Base-by-base conservation (phyloP, 192 early-diverging fungal genomes). In the Backusella liffmaniae region DNA sequence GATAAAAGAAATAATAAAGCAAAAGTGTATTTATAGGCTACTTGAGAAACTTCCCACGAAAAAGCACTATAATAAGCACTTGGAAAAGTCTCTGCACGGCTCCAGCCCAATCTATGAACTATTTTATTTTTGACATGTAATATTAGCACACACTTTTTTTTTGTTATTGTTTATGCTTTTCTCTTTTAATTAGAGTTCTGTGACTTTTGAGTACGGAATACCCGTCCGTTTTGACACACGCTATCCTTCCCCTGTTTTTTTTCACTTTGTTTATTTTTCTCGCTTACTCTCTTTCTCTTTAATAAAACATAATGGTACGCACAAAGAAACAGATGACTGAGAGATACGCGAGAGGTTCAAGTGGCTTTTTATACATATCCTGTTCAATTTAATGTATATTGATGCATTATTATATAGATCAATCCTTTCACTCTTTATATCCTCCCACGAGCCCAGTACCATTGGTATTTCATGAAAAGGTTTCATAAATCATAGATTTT, bases 281-380 rank as follows among this genome's bases (percentile, higher is more conserved):
- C 49, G 3, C 16, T 51, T 5, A 16, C 15, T 56, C 53, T 29
- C 56, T 26, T 26, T 59, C 53, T 26, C 21, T 59, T 26, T 26
- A 29, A 39, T 39, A 39, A 12, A 7, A 7, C 18, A 69, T 21
- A 37, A 69, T 69, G 67, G 67, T 69, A 41, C 34, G 67, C 34
- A 69, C 67, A 13, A 69, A 69, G 36, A 69, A 69, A 37, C 67
- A 69, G 21, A 7, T 69, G n/a, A 69, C 5, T 39, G 67, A 69
- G 21, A 69, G 9, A 35, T 36, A 35, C n/a, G 3, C 66, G 26
- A 69, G 21, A 35, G 35, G 34, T 41, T 18, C 7, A 35, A 30
- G 66, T 35, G 16, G 1, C 5, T 67, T 23, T 68, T 37, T 37
- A 23, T 41, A 18, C 26, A 35, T 23, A 21, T 36, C 10, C 21